Evolutionary conservation across 1,284 basidiomycete genomes (phyloP).

Genomic region (Mycocalia duriaeana): DNA sequence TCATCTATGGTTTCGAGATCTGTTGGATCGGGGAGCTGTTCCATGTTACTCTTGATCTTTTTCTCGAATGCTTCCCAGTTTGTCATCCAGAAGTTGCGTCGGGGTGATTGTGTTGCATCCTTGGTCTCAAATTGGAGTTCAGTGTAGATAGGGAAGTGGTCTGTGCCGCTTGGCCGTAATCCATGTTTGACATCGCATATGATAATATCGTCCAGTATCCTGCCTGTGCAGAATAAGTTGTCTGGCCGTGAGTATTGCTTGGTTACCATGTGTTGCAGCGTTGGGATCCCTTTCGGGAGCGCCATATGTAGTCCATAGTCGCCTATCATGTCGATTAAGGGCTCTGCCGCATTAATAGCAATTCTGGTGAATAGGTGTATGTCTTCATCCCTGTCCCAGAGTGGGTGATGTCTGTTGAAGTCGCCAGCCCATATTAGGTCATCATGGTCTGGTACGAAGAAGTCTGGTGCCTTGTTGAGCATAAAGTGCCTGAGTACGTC

Average conservation of each 20-base stretch:
- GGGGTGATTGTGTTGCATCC: neutral
- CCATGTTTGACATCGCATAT: conserved; percentile 14
- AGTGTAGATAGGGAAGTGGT: neutral
- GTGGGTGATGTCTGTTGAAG: conserved; percentile 39
- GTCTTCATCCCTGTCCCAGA: conserved; percentile 35
- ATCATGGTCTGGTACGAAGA: neutral
- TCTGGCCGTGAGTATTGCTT: conserved; percentile 23
- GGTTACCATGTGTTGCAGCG: conserved; percentile 14
- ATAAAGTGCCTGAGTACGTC: neutral
- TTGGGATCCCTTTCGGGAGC: conserved; percentile 20
- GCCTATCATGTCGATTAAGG: neutral
- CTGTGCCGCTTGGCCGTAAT: neutral
- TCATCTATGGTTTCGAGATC: conserved; percentile 1
- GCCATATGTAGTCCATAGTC: conserved; percentile 16
- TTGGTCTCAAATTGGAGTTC: neutral
- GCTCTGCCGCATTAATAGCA: conserved; percentile 5
- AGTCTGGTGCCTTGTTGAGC: neutral
- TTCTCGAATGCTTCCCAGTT: conserved; percentile 21
- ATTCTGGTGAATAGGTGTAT: conserved; percentile 27
- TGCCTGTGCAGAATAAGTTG: conserved; percentile 22
- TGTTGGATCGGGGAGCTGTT: conserved; percentile 14
- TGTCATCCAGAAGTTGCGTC: conserved; percentile 15
- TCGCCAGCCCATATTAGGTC: conserved; percentile 28
- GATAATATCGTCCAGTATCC: conserved; percentile 8
- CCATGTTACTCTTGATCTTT: conserved; percentile 13